Evolutionary conservation across 352 stramenopile species (phyloP).

Genomic region (Globisporangium heterothallicum): DNA sequence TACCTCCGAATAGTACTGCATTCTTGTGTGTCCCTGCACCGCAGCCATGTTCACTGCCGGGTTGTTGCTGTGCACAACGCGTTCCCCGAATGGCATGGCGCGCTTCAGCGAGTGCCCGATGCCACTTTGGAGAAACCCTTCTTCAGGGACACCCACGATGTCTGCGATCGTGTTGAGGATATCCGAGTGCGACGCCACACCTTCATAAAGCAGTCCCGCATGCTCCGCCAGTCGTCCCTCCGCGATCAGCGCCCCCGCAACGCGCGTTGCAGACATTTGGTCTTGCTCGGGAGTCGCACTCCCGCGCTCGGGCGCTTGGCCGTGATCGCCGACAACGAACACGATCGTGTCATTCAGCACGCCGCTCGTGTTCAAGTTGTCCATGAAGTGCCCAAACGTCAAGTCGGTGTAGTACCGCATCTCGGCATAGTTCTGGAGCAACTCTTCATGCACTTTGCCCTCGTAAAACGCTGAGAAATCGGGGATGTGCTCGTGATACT

Average conservation of each 20-base stretch:
- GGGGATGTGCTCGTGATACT: constrained; percentile 28
- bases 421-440: constrained; percentile 54
- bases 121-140: constrained; percentile 47
- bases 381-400: constrained; percentile 53
- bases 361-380: constrained; percentile 36
- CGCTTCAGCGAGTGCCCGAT: constrained; percentile 61
- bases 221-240: constrained; percentile 36
- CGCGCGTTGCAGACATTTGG: constrained; percentile 34
- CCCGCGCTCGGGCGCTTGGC: constrained; percentile 43
- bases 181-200: constrained; percentile 45
- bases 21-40: constrained; percentile 42
- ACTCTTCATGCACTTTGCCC: constrained; percentile 31
- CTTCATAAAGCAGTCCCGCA: constrained; percentile 34
- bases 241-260: constrained; percentile 50
- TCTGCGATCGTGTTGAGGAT: constrained; percentile 63
- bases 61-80: constrained; percentile 49
- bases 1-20: constrained; percentile 50
- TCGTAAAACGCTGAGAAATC: constrained; percentile 42
- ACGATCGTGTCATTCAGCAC: constrained; percentile 70
- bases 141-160: constrained; percentile 45
- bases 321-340: constrained; percentile 57
- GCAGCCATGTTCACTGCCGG: constrained; percentile 44
- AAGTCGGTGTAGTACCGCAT: constrained; percentile 67
- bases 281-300: constrained; percentile 42
- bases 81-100: constrained; percentile 19